These are phyloP conservation scores for Metschnikowia aberdeeniae DNA, from an alignment of 805 yeast genomes.

Conservation along the genomic window DNA sequence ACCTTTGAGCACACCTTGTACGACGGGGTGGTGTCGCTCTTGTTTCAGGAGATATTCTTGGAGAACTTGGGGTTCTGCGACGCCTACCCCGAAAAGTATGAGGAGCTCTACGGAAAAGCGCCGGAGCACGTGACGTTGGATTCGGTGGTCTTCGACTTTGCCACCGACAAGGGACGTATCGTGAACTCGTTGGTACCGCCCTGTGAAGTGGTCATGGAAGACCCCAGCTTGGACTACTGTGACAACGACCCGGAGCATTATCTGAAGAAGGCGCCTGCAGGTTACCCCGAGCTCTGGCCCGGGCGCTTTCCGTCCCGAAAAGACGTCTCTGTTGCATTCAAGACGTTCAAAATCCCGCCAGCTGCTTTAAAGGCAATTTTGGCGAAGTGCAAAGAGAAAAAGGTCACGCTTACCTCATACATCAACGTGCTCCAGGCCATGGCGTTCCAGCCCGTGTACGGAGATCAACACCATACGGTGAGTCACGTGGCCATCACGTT, in stretches of 20 bases:
- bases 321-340: slow-evolving; percentile 20
- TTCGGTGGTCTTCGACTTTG: slow-evolving; percentile 21
- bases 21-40: slow-evolving; percentile 36
- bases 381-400: slow-evolving; percentile 24
- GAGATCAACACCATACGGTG: slow-evolving; percentile 21
- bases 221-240: slow-evolving; percentile 24
- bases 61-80: slow-evolving; percentile 23
- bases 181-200: slow-evolving; percentile 34
- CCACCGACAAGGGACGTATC: slow-evolving; percentile 18
- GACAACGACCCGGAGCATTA: slow-evolving; percentile 23
- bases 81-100: slow-evolving; percentile 6
- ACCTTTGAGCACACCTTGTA: slow-evolving; percentile 36
- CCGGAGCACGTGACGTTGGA: slow-evolving; percentile 5
- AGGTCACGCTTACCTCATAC: slow-evolving; percentile 33
- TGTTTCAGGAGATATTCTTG: slow-evolving; percentile 33
- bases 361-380: slow-evolving; percentile 22
- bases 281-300: slow-evolving; percentile 26
- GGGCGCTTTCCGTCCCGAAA: slow-evolving; percentile 24
- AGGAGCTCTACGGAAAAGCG: slow-evolving; percentile 10
- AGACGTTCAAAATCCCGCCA: slow-evolving; percentile 25
- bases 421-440: slow-evolving; percentile 23
- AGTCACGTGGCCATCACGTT: slow-evolving; percentile 32
- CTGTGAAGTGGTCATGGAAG: slow-evolving; percentile 28
- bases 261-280: slow-evolving; percentile 20
- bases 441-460: slow-evolving; percentile 28